Evolutionary conservation across 2,329 filamentous ascomycete species (phyloP).

Genomic region (Scolecobasidium constrictum): DNA sequence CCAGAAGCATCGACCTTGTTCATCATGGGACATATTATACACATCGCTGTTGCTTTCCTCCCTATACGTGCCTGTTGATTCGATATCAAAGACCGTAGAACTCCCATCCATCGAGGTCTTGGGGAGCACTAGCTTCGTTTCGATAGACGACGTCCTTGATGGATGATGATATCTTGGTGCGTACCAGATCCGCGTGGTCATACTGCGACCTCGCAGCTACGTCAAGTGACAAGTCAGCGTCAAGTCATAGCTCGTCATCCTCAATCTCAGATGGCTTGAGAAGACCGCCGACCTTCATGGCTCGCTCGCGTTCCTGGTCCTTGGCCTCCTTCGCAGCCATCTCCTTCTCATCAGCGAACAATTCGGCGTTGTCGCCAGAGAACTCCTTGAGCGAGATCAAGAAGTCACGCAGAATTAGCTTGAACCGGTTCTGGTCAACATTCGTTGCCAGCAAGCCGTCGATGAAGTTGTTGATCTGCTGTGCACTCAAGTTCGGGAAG

Average conservation of each 20-base stretch:
- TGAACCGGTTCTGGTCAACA: slow-evolving; percentile 86
- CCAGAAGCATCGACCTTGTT: too few species aligned
- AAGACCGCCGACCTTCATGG: slow-evolving; percentile 89
- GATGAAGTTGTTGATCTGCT: slow-evolving; percentile 83
- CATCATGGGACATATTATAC: too few species aligned
- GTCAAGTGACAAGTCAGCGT: slow-evolving; percentile 1
- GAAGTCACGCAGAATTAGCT: slow-evolving; percentile 91
- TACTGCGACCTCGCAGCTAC: background rate
- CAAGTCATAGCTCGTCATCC: slow-evolving; percentile 72
- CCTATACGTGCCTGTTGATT: too few species aligned
- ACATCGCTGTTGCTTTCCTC: too few species aligned
- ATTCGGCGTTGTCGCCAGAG: slow-evolving; percentile 84
- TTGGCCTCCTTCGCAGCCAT: slow-evolving; percentile 78
- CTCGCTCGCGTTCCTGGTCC: slow-evolving; percentile 78
- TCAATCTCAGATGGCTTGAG: slow-evolving; percentile 96
- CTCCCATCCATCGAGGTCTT: background rate
- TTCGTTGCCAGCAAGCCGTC: slow-evolving; percentile 82
- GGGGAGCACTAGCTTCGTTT: background rate
- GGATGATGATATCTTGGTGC: too few species aligned
- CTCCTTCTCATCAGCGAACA: slow-evolving; percentile 91
- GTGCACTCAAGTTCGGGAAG: slow-evolving; percentile 84
- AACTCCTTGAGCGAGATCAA: slow-evolving; percentile 96
- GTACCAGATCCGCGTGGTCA: background rate
- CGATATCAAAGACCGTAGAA: background rate
- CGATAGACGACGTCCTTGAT: background rate